phyloP scores from a whole-genome alignment of 2,329 filamentous ascomycete species.

The Calonectria leucothoes region DNA sequence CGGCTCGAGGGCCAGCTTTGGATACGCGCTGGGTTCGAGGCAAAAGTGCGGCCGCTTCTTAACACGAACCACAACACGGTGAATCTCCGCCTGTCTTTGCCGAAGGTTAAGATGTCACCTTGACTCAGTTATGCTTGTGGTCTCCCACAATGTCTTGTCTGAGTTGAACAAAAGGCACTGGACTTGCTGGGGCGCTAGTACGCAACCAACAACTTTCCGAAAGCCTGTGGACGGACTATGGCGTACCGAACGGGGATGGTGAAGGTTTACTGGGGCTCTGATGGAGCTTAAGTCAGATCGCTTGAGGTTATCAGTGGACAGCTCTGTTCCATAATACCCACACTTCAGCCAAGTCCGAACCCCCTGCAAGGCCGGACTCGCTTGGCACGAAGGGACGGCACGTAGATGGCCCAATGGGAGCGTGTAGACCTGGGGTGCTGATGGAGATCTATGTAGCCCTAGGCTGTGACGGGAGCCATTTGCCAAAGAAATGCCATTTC shows the following conservation, averaged over 20 bases:
- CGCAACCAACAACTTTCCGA: slow-evolving; percentile 30
- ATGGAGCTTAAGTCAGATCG: slow-evolving; percentile 26
- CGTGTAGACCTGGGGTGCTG: neutral
- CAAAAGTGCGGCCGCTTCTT: neutral
- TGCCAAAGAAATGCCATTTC: neutral
- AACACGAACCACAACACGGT: neutral
- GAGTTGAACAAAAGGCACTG: neutral
- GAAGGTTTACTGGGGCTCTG: neutral
- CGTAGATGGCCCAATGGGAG: slow-evolving; percentile 4
- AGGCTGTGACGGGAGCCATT: neutral
- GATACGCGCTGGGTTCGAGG: neutral
- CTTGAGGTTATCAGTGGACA: slow-evolving; percentile 20
- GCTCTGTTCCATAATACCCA: slow-evolving; percentile 10
- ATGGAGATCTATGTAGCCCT: neutral
- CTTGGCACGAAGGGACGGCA: neutral
- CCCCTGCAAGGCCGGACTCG: slow-evolving; percentile 24
- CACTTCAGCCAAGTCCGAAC: slow-evolving; percentile 28
- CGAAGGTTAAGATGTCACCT: neutral
- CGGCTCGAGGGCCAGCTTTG: neutral
- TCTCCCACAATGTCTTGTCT: neutral
- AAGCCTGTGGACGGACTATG: slow-evolving; percentile 27
- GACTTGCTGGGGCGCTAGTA: neutral
- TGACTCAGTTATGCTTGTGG: neutral
- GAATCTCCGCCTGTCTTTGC: neutral
- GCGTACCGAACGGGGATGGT: neutral